Conservation (phyloP, 2,329 filamentous ascomycete genomes). For the Alternaria metachromatica region DNA sequence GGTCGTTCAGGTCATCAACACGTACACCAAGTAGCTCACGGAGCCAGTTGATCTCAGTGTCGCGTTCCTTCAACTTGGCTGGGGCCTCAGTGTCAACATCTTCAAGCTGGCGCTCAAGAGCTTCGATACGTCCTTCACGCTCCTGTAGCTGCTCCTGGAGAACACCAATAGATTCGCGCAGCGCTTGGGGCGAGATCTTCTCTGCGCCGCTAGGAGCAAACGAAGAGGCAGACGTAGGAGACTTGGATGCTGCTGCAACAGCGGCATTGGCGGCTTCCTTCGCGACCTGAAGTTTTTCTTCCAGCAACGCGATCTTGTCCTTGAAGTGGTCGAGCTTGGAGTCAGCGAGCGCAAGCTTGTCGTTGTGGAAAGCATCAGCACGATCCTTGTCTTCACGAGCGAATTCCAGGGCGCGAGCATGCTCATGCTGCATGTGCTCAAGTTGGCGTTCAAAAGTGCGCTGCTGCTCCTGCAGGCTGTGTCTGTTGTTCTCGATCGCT, state of each 20-base stretch:
- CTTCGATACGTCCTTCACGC: conserved; percentile 87
- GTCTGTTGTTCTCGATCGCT: conserved; percentile 59
- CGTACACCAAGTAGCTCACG: conserved; percentile 91
- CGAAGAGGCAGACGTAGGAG: conserved; percentile 52
- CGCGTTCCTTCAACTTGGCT: conserved; percentile 84
- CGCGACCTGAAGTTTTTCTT: conserved; percentile 89
- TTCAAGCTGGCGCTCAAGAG: conserved; percentile 75
- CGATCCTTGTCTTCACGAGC: conserved; percentile 82
- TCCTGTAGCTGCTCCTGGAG: conserved; percentile 96
- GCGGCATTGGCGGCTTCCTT: conserved; percentile 87
- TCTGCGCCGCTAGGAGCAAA: conserved; percentile 64
- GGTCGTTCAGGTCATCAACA: conserved; percentile 89
- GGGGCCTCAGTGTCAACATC: conserved; percentile 78
- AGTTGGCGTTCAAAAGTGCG: conserved; percentile 46
- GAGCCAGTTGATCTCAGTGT: conserved; percentile 94
- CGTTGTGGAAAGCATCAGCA: conserved; percentile 77
- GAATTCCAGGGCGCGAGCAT: conserved; percentile 69
- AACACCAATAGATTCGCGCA: conserved; percentile 94
- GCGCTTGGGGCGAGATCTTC: conserved; percentile 90
- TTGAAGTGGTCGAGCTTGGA: conserved; percentile 86
- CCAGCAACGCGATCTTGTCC: conserved; percentile 82
- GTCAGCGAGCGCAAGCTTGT: conserved; percentile 80
- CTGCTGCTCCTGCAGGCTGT: conserved; percentile 62
- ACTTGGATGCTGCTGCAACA: conserved; percentile 68
- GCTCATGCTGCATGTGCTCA: conserved; percentile 61